Evolutionary conservation across 2,329 filamentous ascomycete genomes (phyloP).

Genomic region (Botrytis byssoidea): DNA sequence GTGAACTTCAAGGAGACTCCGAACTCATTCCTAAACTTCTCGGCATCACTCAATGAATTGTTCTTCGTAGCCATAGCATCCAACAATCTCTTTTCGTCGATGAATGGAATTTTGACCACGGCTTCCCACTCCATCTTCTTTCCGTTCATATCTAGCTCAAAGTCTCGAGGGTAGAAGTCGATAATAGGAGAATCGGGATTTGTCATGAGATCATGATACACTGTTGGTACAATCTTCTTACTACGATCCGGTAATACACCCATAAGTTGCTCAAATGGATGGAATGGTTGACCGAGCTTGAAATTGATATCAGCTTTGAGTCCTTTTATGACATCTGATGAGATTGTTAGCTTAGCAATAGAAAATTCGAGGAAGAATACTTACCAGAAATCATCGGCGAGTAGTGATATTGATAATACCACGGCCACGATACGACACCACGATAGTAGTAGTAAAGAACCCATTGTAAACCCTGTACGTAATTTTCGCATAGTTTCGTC

Average conservation of each 20-base stretch:
- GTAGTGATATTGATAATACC: slow-evolving; percentile 97
- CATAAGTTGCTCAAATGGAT: slow-evolving; percentile 95
- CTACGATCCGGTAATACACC: slow-evolving; percentile 95
- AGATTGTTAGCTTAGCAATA: slow-evolving; percentile 20
- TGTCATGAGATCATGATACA: slow-evolving; percentile 93
- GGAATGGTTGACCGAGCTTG: slow-evolving; percentile 90
- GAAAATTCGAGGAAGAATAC: slow-evolving; percentile 30
- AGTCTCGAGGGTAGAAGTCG: slow-evolving; percentile 96
- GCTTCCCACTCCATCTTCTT: slow-evolving; percentile 99
- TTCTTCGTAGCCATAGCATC: slow-evolving; percentile 85
- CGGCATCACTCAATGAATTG: slow-evolving; percentile 69
- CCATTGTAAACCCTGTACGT: slow-evolving; percentile 97
- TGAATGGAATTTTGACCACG: slow-evolving; percentile 98
- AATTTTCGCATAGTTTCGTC: slow-evolving; percentile 84
- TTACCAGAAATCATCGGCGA: slow-evolving; percentile 89
- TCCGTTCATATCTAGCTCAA: slow-evolving; percentile 98
- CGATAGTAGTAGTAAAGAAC: slow-evolving; percentile 97
- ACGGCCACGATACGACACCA: slow-evolving; percentile 96
- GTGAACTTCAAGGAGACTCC: slow-evolving; percentile 92
- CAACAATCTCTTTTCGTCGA: slow-evolving; percentile 84
- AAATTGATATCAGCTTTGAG: slow-evolving; percentile 87
- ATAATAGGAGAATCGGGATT: slow-evolving; percentile 87
- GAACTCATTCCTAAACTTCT: slow-evolving; percentile 83
- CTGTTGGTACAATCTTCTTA: slow-evolving; percentile 87
- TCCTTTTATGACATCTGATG: slow-evolving; percentile 78